Evolutionary conservation across 345 rosid species (phyloP), one percentile per base, ranked within the genome.

Genomic region (Reutealis trisperma): DNA sequence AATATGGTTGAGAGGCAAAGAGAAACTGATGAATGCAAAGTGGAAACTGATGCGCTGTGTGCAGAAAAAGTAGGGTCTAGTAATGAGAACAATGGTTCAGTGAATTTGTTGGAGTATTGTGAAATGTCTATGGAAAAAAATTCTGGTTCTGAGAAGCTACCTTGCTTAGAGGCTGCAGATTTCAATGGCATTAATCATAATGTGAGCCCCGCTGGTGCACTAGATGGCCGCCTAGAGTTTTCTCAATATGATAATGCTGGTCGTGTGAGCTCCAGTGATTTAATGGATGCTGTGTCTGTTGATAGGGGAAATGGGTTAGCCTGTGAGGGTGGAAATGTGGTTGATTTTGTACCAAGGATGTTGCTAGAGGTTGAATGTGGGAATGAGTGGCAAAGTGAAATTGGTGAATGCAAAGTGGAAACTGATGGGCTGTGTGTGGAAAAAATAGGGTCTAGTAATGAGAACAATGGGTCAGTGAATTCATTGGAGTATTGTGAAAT

Each of bases 161-260:
- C 30, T 65, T 27, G 71, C 22, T 47, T 19, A 8, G 72, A 72
- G 74, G 13, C 75, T 47, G n/a, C n/a, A n/a, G n/a, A n/a, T n/a
- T 67, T 55, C 37, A 51, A 60, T 81, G 34, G 70, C 51, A 67
- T 77, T 74, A 82, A 77, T 72, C 59, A 72, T 60, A 59, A 79
- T 82, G 83, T 63, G 25, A 82, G 68, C 49, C 80, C 57, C 71
- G 32, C 70, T 42, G 41, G 68, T 70, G 80, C 47, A 4, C 70
- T 22, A 44, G 82, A 84, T 75, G 80, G 65, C 68, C n/a, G 77
- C 67, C 37, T 24, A 4, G 73, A 64, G 37, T 52, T 65, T 21
- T 79, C 74, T 70, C 52, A 47, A 18, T 73, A 79, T 44, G 84
- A 68, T 72, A 77, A 22, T 69, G 66, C 63, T 73, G 74, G 12